Evolutionary conservation across 805 yeast species (phyloP).

Genomic region (Kuraishia molischiana): DNA sequence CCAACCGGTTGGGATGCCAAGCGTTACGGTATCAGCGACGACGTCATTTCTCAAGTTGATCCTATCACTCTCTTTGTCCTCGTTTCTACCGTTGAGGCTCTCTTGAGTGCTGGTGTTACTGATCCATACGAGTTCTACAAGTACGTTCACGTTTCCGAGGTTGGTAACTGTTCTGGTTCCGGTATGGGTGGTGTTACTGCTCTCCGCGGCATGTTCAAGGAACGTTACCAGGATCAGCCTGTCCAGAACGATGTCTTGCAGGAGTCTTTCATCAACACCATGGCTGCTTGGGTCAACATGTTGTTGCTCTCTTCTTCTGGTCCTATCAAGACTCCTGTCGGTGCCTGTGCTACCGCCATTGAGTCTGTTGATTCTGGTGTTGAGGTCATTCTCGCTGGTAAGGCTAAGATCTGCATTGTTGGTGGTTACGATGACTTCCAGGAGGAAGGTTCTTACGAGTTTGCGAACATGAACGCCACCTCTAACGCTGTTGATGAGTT

Average conservation of each 20-base stretch:
- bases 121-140: slow-evolving; percentile 98
- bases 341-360: slow-evolving; percentile 98
- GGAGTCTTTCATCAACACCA: slow-evolving; percentile 97
- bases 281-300: slow-evolving; percentile 99
- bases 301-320: slow-evolving; percentile 93
- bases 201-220: slow-evolving; percentile 94
- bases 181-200: slow-evolving; percentile 99
- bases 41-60: slow-evolving; percentile 88
- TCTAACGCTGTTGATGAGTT: slow-evolving; percentile 82
- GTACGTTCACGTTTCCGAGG: slow-evolving; percentile 96
- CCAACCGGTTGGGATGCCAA: slow-evolving; percentile 98
- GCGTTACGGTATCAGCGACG: slow-evolving; percentile 92
- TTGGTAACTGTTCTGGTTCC: slow-evolving; percentile 98
- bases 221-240: slow-evolving; percentile 85
- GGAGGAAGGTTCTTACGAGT: slow-evolving; percentile 97
- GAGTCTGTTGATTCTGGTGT: slow-evolving; percentile 96
- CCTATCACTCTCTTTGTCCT: slow-evolving; percentile 88
- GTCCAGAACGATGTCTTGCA: slow-evolving; percentile 96
- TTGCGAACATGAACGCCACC: slow-evolving; percentile 98
- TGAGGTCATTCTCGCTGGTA: slow-evolving; percentile 86
- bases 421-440: slow-evolving; percentile 99
- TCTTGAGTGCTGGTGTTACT: slow-evolving; percentile 87
- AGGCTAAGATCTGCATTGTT: slow-evolving; percentile 92
- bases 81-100: slow-evolving; percentile 93
- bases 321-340: slow-evolving; percentile 98